Base-by-base conservation (phyloP, 106 monocot species). In the Dendrobium huoshanense region DNA sequence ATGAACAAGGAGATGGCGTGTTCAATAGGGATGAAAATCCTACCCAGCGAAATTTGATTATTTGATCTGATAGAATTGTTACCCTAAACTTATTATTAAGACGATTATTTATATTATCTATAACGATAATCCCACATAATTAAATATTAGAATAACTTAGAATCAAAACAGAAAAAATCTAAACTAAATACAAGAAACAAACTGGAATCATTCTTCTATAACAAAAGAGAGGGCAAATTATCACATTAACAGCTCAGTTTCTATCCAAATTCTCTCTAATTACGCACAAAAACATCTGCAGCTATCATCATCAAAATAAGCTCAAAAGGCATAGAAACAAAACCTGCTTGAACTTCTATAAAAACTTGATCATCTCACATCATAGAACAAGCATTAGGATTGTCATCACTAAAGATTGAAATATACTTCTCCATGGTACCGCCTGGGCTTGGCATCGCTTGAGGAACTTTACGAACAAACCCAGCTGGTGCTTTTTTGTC, bases 401-500 rank as follows among this genome's bases (percentile, higher is more conserved):
- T 92, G 5, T 92, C 91, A 20, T 92, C 91, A 76, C 89, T 92
- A 77, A 92, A 92, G 42, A 92, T 15, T 24, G 79, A 82, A 0
- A 67, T 58, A 72, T 85, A 84, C 70, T 72, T 79, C 79, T 85
- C 87, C 20, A 80, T 67, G 0, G 68, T 18, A 2, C 55, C 64
- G 4, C 55, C 74, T 1, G 87, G 85, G 29, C 10, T 78, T 3
- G 82, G 64, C 77, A 80, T 59, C 2, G 91, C 88, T 79, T 87
- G 89, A 20, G 87, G 45, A 20, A 85, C 85, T 51, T 82, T 85
- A 16, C 91, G 87, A 0, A 92, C 91, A 73, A 75, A 92, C 11
- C 91, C 91, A 1, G 89, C 11, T 0, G 91, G 91, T 0, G 91
- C 91, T 72, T 82, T 92, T 70, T 85, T 85, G 82, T 92, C 92